Base-by-base conservation (phyloP, 2,329 filamentous ascomycete genomes). In the Zasmidium citrigriseum region DNA sequence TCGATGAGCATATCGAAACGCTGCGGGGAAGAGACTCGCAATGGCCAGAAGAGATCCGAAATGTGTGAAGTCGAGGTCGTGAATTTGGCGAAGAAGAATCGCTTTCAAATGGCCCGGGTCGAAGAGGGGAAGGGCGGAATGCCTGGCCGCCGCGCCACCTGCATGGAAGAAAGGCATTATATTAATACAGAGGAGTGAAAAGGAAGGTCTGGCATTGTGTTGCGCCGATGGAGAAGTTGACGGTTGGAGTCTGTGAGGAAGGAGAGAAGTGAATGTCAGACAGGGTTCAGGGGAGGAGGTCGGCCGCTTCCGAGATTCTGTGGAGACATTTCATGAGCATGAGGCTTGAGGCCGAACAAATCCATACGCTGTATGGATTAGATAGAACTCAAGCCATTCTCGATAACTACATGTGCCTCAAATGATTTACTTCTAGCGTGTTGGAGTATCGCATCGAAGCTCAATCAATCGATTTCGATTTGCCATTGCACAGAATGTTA, bases 41-140 rank as follows among this genome's bases (percentile, higher is more conserved):
- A 67, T 41, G 21, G 65, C 65, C 23, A 67, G 24, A n/a, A 67
- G 48, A 10, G 65, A 66, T 4, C 65, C 65, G 45, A 66, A 60
- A 29, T 67, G 64, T 24, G 63, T 66, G 24, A 67, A 64, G 52
- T 67, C 64, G 38, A 67, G 56, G 18, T 60, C 57, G 24, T 57
- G 57, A 41, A 67, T 46, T 22, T 55, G 59, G 23, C 51, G 52
- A 25, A 61, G 52, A 38, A 65, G 18, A 21, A 55, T 56, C 16
- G 57, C 41, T 55, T 56, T 57, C n/a, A 67, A 20, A 25, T 62
- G 52, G 20, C 55, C 60, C n/a, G 64, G 50, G 47, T 46, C 27
- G 54, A 55, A 14, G 53, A 55, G 41, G 52, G 38, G 41, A 46
- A 56, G 51, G 47, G 54, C 46, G 45, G 48, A 49, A 29, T 55